Conservation (phyloP, 805 yeast species). For the Ogataea nakhonphanomensis region DNA sequence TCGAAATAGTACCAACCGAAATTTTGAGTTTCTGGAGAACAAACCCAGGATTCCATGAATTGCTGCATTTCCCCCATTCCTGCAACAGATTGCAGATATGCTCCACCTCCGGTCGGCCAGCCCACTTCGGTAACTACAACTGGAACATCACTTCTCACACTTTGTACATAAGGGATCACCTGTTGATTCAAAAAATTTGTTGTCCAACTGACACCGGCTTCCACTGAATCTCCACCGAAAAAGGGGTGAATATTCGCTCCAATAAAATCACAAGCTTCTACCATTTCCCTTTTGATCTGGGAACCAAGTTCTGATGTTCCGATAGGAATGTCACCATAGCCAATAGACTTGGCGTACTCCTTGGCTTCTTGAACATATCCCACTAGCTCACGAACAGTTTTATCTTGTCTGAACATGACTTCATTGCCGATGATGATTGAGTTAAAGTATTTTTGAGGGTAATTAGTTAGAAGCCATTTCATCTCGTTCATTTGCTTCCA, state of each 20-base stretch:
- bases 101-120: constrained; percentile 69
- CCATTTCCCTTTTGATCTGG: constrained; percentile 36
- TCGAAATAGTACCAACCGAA: constrained; percentile 60
- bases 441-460: constrained; percentile 47
- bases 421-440: constrained; percentile 61
- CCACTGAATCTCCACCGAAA: constrained; percentile 53
- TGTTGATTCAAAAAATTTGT: constrained; percentile 43
- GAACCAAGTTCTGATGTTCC: constrained; percentile 64
- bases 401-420: constrained; percentile 53
- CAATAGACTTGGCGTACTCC: constrained; percentile 32
- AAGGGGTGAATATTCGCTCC: constrained; percentile 71
- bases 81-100: constrained; percentile 43
- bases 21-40: constrained; percentile 36
- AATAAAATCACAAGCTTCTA: constrained; percentile 47
- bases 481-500: constrained; percentile 43
- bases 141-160: constrained; percentile 22
- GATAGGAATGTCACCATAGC: constrained; percentile 43
- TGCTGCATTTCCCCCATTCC: constrained; percentile 40
- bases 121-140: constrained; percentile 61
- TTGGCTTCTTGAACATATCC: constrained; percentile 42
- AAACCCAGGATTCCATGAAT: constrained; percentile 52
- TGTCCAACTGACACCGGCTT: constrained; percentile 51
- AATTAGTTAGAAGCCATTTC: constrained; percentile 38
- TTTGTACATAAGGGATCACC: constrained; percentile 36
- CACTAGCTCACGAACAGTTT: constrained; percentile 36